Percentiles rank a stretch among this genome's conserved stretches.
These are phyloP conservation scores for Colletotrichum horii DNA, from an alignment of 2,329 filamentous ascomycete genomes.

Conservation along the genomic window DNA sequence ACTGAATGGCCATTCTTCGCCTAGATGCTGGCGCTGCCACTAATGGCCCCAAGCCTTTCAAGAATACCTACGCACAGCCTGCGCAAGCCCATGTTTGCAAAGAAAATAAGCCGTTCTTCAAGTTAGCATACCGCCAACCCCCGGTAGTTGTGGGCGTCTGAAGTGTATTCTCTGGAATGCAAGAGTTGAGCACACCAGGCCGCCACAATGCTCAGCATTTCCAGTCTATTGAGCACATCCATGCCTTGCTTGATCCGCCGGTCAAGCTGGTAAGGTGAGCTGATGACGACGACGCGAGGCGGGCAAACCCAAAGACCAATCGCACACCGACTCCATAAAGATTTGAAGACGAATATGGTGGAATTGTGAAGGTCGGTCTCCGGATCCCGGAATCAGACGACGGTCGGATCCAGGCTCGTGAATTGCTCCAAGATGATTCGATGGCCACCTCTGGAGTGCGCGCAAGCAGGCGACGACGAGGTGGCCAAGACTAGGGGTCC, in stretches of 20 bases:
- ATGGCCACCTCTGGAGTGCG: not conserved
- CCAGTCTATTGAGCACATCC: not conserved
- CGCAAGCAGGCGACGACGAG: not conserved
- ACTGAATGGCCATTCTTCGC: not conserved
- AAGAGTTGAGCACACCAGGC: not conserved
- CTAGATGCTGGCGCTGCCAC: not conserved
- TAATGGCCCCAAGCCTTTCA: not conserved
- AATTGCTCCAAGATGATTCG: not conserved
- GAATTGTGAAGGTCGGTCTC: not conserved
- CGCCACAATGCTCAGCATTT: not conserved
- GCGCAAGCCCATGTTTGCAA: not conserved
- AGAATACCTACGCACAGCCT: not conserved
- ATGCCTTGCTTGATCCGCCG: not conserved
- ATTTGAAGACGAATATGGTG: not conserved
- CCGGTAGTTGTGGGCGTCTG: not conserved
- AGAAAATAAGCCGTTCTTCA: not conserved
- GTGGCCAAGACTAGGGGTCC: not conserved
- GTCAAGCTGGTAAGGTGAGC: not conserved
- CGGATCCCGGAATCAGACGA: not conserved
- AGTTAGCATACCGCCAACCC: not conserved
- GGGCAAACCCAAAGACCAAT: not conserved
- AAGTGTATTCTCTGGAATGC: not conserved
- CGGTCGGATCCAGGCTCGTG: not conserved
- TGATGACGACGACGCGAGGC: not conserved
- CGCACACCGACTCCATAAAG: not conserved